A percentile compares a stretch with the other conserved stretches of the same genome.
phyloP scores from a whole-genome alignment of 2,329 filamentous ascomycete genomes.

The Pezicula radicicola region DNA sequence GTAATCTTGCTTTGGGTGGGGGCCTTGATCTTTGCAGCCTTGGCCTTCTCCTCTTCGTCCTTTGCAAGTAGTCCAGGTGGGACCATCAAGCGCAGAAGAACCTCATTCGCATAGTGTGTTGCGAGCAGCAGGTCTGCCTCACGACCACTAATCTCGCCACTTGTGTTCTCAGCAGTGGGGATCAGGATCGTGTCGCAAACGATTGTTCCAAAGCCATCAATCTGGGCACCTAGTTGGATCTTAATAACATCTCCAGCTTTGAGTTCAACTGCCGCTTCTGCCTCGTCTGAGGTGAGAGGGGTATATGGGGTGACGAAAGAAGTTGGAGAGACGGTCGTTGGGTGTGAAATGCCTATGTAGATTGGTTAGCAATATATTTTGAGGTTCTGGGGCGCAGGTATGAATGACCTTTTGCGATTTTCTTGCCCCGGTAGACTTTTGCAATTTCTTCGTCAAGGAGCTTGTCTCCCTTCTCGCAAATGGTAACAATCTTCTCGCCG shows the following conservation, averaged over 20 bases:
- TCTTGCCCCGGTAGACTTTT: slow-evolving; percentile 99
- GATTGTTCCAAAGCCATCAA: slow-evolving; percentile 94
- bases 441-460: slow-evolving; percentile 87
- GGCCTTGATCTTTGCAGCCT: slow-evolving; percentile 78
- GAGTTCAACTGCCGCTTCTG: slow-evolving; percentile 76
- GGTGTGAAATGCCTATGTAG: slow-evolving; percentile 77
- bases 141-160: slow-evolving; percentile 68
- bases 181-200: slow-evolving; percentile 91
- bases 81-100: slow-evolving; percentile 85
- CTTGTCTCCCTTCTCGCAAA: slow-evolving; percentile 96
- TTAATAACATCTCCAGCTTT: slow-evolving; percentile 88
- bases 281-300: slow-evolving; percentile 79
- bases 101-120: slow-evolving; percentile 93
- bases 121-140: slow-evolving; percentile 85
- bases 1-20: slow-evolving; percentile 86
- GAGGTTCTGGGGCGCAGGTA: not conserved
- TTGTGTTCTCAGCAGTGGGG: slow-evolving; percentile 54
- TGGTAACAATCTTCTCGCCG: slow-evolving; percentile 86
- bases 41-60: slow-evolving; percentile 93
- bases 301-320: slow-evolving; percentile 97
- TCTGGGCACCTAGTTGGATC: slow-evolving; percentile 98
- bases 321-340: slow-evolving; percentile 90
- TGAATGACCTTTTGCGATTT: slow-evolving; percentile 76
- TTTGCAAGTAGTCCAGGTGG: slow-evolving; percentile 82
- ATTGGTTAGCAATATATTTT: slow-evolving; percentile 18